phyloP scores from a whole-genome alignment of 73 alveolate genomes.

The Blepharisma japonicum region DNA sequence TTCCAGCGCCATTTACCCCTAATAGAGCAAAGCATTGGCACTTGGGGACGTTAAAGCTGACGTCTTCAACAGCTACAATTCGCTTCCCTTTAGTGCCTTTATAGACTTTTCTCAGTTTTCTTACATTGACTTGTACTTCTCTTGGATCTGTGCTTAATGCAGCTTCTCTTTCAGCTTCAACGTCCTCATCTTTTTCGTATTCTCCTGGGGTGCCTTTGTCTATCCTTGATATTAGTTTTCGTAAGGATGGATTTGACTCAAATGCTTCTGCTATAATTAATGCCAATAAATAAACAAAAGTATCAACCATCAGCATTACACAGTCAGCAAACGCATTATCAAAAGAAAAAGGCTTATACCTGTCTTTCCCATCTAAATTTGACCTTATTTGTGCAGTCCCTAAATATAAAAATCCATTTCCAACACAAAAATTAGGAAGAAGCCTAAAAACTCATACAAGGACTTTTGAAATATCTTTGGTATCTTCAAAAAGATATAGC shows the following conservation, averaged over 20 bases:
- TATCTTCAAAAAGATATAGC: conserved; percentile 53
- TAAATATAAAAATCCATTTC: conserved; percentile 72
- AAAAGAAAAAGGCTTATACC: conserved; percentile 25
- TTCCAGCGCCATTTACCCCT: conserved; percentile 99
- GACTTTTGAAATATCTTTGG: conserved; percentile 56
- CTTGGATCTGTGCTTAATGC: conserved; percentile 39
- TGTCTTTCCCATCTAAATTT: conserved; percentile 32
- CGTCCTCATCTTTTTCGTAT: conserved; percentile 40
- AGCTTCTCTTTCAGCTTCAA: conserved; percentile 36
- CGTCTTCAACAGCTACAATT: conserved; percentile 78
- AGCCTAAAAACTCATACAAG: conserved; percentile 75
- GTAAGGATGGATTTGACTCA: conserved; percentile 31
- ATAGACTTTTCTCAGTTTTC: conserved; percentile 58
- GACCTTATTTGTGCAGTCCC: conserved; percentile 38
- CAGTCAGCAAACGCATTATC: conserved; percentile 49
- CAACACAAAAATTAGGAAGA: conserved; percentile 88
- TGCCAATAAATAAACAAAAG: conserved; percentile 31
- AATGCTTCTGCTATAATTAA: conserved; percentile 37
- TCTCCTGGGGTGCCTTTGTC: conserved; percentile 26
- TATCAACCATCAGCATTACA: conserved; percentile 29
- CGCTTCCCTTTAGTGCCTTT: conserved; percentile 5
- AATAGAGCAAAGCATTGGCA: conserved; percentile 96
- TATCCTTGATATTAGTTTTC: conserved; percentile 35
- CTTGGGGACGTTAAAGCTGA: conserved; percentile 83
- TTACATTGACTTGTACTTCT: conserved; percentile 47